Evolutionary conservation across 78 protist genomes (phyloP).

Genomic region (Pigoraptor vietnamica): DNA sequence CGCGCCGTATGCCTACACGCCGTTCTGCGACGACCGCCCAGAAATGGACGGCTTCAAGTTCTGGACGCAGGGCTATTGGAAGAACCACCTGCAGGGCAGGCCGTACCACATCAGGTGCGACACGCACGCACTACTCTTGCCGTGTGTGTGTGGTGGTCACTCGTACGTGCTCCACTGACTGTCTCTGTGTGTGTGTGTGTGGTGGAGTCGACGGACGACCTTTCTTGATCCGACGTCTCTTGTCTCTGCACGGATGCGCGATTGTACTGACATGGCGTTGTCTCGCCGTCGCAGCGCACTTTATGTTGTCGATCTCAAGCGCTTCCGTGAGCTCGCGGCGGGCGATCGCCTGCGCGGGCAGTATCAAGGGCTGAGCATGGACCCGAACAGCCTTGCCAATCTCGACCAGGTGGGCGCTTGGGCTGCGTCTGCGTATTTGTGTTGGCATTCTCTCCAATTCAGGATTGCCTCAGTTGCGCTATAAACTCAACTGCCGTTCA

Average conservation of each 20-base stretch:
- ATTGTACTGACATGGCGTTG: background rate
- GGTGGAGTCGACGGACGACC: too few species aligned
- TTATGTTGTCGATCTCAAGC: conserved; percentile 89
- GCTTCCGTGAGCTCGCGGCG: conserved; percentile 74
- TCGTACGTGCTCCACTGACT: too few species aligned
- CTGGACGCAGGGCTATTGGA: conserved; percentile 93
- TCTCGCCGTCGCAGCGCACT: conserved; percentile 67
- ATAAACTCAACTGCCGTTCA: too few species aligned
- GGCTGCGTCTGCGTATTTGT: too few species aligned
- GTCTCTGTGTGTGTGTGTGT: too few species aligned
- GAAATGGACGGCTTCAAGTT: conserved; percentile 93
- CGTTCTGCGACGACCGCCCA: conserved; percentile 75
- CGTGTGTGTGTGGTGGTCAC: background rate
- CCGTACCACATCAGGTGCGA: conserved; percentile 87
- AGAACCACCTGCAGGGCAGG: conserved; percentile 69
- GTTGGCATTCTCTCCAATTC: too few species aligned
- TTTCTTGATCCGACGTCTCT: too few species aligned
- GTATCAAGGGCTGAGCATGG: conserved; percentile 74
- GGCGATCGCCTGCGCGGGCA: conserved; percentile 86
- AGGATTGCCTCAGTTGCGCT: too few species aligned
- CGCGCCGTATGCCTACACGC: conserved; percentile 81
- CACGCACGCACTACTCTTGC: too few species aligned
- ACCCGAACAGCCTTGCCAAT: conserved; percentile 71
- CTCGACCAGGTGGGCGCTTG: conserved; percentile 60
- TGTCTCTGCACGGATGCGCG: too few species aligned